Evolutionary conservation across 2,329 filamentous ascomycete species (phyloP), one percentile per base, ranked within the genome.

Genomic region (Neonectria faginata): DNA sequence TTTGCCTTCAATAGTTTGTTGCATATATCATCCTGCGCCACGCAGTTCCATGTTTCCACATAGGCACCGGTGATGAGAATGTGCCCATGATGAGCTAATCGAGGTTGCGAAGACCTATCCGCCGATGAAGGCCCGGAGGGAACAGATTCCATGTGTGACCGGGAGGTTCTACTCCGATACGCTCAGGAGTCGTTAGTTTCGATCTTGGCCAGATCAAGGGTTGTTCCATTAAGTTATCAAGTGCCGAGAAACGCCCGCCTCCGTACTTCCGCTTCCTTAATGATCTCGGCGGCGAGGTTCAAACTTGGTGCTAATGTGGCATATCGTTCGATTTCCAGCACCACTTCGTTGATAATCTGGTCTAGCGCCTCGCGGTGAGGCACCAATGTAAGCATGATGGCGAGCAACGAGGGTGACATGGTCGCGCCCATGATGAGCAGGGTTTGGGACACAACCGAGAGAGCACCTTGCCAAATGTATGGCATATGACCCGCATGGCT

Each of bases 341-440:
- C 87, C 51, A 95, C 92, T 62, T 92, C 89, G 73, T 89, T 89
- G 78, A 95, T 92, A 71, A 95, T 93, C 62, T 88, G 85, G 77
- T 94, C 91, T 70, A 94, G 87, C 39, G 89, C 83, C 66, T 88
- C 85, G 57, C 84, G 81, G 67, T 85, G 83, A 31, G 86, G 82
- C 4, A 89, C 83, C 25, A 89, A 74, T 2, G 81, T 83, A 53
- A 86, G 66, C 76, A 95, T 82, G 44, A 94, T 88, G 54, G 83
- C 85, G 25, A 87, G 88, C 3, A 95, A 85, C 5, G 89, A 89
- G 1, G 89, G 89, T 9, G 90, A 94, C 88, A 95, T 92, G 16
- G 91, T 93, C 16, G 92, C 91, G 7, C 92, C 92, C 92, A 96
- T 95, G 36, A 96, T 88, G 47, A 96, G 83, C 16, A 96, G 83